Evolutionary conservation across 208 protist species (phyloP).

Genomic region (Leishmania tarentolae): DNA sequence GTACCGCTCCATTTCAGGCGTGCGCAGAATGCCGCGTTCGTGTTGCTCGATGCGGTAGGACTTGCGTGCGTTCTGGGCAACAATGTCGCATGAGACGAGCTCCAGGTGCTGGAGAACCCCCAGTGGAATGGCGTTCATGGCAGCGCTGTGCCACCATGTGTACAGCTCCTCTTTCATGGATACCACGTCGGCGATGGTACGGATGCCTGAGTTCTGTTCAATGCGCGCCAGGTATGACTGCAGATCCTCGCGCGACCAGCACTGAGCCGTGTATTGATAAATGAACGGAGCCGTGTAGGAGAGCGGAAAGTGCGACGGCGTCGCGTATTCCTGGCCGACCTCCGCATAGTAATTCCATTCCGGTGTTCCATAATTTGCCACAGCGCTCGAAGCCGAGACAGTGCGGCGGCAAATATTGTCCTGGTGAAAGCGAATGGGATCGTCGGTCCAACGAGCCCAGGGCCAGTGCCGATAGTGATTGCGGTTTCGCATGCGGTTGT

Average conservation of each 20-base stretch:
- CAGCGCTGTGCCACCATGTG: constrained; percentile 20
- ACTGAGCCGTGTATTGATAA: constrained; percentile 66
- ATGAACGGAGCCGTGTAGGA: constrained; percentile 73
- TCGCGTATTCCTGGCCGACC: constrained; percentile 70
- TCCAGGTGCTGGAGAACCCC: constrained; percentile 69
- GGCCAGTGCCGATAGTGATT: constrained; percentile 79
- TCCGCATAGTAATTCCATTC: constrained; percentile 80
- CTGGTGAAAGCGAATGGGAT: constrained; percentile 67
- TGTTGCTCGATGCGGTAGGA: constrained; percentile 48
- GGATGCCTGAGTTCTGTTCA: constrained; percentile 42
- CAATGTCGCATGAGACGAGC: constrained; percentile 58
- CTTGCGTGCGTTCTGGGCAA: constrained; percentile 52
- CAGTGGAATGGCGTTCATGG: constrained; percentile 37
- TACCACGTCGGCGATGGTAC: constrained; percentile 53
- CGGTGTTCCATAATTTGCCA: constrained; percentile 56
- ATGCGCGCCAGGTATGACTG: constrained; percentile 51
- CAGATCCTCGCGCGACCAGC: constrained; percentile 58
- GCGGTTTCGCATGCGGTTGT: constrained; percentile 67
- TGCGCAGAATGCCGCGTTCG: constrained; percentile 51
- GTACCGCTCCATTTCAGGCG: constrained; percentile 72
- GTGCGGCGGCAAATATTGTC: constrained; percentile 50
- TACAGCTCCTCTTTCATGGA: constrained; percentile 26
- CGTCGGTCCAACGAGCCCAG: constrained; percentile 74
- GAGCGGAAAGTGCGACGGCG: constrained; percentile 70
- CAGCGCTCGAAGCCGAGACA: constrained; percentile 37